Conservation (phyloP, 352 stramenopile genomes). For the Aphanomyces stellatus region DNA sequence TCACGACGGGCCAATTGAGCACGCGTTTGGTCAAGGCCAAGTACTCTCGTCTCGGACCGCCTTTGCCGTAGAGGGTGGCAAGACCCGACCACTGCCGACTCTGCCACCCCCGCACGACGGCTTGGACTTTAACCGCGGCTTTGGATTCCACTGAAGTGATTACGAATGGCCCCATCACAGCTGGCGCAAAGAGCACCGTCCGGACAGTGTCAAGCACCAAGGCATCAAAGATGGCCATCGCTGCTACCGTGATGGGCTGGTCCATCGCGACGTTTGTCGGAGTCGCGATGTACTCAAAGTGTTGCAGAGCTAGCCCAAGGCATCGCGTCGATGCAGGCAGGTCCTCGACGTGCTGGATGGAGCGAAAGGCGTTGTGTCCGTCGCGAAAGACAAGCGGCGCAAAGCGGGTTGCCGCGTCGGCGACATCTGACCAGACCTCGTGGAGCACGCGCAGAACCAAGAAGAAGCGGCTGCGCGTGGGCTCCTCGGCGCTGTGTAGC, state of each 20-base stretch:
- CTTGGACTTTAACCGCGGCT: neutral
- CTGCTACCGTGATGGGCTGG: too few species aligned
- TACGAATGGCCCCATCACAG: too few species aligned
- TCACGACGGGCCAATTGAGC: neutral
- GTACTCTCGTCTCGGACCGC: neutral
- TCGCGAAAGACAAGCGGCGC: conserved; percentile 3
- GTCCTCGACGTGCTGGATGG: neutral
- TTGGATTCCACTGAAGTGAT: neutral
- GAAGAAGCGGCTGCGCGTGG: neutral
- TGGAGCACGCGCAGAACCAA: neutral
- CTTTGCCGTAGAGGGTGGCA: neutral
- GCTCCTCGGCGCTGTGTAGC: neutral
- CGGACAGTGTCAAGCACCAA: neutral
- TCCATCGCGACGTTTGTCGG: conserved; percentile 29
- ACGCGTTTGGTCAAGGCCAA: conserved; percentile 8
- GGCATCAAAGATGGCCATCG: conserved; percentile 48
- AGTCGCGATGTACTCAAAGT: neutral
- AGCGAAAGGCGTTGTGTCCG: neutral
- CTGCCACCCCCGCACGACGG: neutral
- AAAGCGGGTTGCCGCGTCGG: neutral
- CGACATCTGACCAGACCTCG: neutral
- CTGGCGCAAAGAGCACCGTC: neutral
- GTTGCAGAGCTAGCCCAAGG: neutral
- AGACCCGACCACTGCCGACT: neutral
- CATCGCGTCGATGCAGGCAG: neutral